Base-by-base conservation (phyloP, 352 stramenopile genomes). In the Achlya hypogyna region DNA sequence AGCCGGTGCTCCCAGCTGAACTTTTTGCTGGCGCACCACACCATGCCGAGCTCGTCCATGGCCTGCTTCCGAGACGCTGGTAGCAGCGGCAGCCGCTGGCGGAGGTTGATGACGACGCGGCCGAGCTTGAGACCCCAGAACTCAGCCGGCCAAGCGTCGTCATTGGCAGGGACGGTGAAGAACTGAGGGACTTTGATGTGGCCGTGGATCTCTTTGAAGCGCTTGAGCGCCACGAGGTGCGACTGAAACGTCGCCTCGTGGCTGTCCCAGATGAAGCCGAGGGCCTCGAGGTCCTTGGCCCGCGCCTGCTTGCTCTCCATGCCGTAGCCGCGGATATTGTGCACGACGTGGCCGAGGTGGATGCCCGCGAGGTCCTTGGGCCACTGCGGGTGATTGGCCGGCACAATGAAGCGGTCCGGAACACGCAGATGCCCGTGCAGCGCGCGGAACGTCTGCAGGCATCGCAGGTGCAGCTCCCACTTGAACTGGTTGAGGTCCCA, bases 191-290 rank as follows among this genome's bases (percentile, higher is more conserved):
- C 78, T 29, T 89, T 70, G 43, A 89, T 87, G 63, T 65, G 78
- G 22, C 80, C 86, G 69, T 95, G 84, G 31, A 95, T 75, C 34
- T 86, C 65, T 71, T 91, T 88, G 76, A 91, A 98, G 16, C 96
- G 62, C 16, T 70, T 75, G 38, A 89, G 72, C 5, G 81, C 84
- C 35, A 86, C 74, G 4, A 90, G 25, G 51, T 69, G 31, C 20
- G 56, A 45, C 25, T 70, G 58, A 32, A 65, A 65, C 56, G 74
- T 74, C 14, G 74, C 81, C 54, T 86, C 73, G 49, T 84, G 77
- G n/a, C 87, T 74, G n/a, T 79, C 84, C 91, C 93, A 98, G 28
- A 91, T 75, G 72, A 98, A 98, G 10, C 91, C 93, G 22, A 98
- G 73, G 18, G 84, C 74, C 42, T 96, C 81, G 27, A 98, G 74